Conservation (phyloP, 139 green algal species). For the Diplosphaera chodatii region DNA sequence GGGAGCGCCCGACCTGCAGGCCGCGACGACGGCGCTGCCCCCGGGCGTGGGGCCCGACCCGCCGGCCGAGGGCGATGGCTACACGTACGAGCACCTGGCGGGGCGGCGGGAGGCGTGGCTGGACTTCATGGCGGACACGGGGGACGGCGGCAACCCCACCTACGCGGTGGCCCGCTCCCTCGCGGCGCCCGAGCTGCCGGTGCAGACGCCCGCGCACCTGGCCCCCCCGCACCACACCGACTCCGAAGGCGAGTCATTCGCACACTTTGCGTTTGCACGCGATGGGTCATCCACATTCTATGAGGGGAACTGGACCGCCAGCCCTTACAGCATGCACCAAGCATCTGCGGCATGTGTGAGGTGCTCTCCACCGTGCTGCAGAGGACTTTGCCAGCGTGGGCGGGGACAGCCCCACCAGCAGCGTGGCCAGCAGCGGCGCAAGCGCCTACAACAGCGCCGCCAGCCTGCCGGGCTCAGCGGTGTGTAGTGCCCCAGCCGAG, state of each 20-base stretch:
- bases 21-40: constrained; percentile 12
- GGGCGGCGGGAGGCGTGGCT: constrained; percentile 63
- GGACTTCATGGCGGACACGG: constrained; percentile 86
- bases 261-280: too few relatives aligned
- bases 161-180: constrained; percentile 74
- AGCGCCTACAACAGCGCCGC: not conserved
- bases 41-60: constrained; percentile 2
- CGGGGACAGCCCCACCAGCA: not conserved
- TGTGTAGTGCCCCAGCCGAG: too few relatives aligned
- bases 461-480: constrained; percentile 1
- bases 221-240: not conserved
- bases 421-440: not conserved
- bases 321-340: too few relatives aligned
- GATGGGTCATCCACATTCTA: too few relatives aligned
- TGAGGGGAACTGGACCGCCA: too few relatives aligned
- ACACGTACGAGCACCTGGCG: constrained; percentile 76
- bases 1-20: constrained; percentile 12
- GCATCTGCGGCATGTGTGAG: too few relatives aligned
- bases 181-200: constrained; percentile 46
- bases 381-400: not conserved
- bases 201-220: constrained; percentile 10
- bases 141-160: constrained; percentile 59
- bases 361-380: too few relatives aligned
- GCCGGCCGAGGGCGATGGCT: constrained; percentile 70
- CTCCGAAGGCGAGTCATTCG: too few relatives aligned